Conservation (phyloP, 345 rosid species). For the Pistacia vera region DNA sequence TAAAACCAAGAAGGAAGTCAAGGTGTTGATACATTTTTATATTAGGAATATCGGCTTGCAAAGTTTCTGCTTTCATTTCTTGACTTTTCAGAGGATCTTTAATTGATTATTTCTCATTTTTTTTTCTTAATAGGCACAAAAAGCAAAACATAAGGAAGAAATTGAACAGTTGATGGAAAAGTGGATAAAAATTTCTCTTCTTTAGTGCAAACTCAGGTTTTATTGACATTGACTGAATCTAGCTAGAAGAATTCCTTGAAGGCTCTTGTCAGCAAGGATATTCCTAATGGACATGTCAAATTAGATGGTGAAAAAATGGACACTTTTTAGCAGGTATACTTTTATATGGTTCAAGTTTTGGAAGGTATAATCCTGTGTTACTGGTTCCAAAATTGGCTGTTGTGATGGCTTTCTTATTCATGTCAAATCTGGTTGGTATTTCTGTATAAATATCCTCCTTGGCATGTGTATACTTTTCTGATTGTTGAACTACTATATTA, state of each 20-base stretch:
- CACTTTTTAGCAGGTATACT: background rate
- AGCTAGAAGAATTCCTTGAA: slow-evolving; percentile 60
- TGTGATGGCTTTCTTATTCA: background rate
- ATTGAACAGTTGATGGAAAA: slow-evolving; percentile 34
- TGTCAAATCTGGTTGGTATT: background rate
- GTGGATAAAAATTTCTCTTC: too few relatives aligned
- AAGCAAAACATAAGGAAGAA: slow-evolving; percentile 83
- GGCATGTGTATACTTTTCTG: background rate
- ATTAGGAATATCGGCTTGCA: background rate
- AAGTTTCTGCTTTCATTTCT: background rate
- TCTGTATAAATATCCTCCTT: background rate
- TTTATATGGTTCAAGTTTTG: slow-evolving; percentile 1
- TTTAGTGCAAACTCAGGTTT: slow-evolving; percentile 18
- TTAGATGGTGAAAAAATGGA: slow-evolving; percentile 34
- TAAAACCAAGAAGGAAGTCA: slow-evolving; percentile 86
- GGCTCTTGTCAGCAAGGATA: slow-evolving; percentile 46
- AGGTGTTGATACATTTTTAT: slow-evolving; percentile 45
- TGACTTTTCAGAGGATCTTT: background rate
- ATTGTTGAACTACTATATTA: slow-evolving; percentile 1
- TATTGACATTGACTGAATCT: slow-evolving; percentile 66
- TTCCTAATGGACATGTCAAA: slow-evolving; percentile 39
- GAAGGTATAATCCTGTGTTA: background rate
- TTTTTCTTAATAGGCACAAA: slow-evolving; percentile 62
- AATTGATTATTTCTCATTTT: background rate
- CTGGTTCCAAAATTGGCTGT: background rate